Evolutionary conservation across 495 filamentous ascomycete genomes (phyloP), one percentile per base, ranked within the genome.

Genomic region (Penicillium bovifimosum): DNA sequence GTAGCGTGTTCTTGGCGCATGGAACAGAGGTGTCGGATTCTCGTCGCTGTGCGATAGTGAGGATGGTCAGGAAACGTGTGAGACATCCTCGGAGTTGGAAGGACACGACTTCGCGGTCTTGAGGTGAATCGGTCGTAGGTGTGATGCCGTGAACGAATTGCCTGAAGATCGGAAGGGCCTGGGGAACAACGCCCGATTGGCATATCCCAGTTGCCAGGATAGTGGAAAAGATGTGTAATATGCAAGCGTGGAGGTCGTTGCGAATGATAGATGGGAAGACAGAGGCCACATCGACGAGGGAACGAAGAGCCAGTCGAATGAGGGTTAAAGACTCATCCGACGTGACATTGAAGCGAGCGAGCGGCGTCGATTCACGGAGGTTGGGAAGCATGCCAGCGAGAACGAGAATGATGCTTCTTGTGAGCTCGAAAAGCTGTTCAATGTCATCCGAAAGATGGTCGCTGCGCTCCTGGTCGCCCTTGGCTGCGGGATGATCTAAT

Each of bases 221-320:
- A 5, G 88, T 96, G 36, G 86, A 86, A 65, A 97, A 97, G 20
- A 97, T 95, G 69, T 99, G 92, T 31, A 97, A 77, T 58, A 97
- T 96, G 63, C 91, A 96, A 39, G 93, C 92, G 65, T 99, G 90
- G 9, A 99, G 80, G 66, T 99, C 93, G 42, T 90, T 90, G 66
- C 91, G 90, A 71, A 99, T 99, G 56, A 99, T 88, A 0, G 87
- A 84, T 0, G 93, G 93, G 71, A 99, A 99, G 13, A 96, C 90
- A 41, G 91, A 87, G 7, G 95, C 89, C 1, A 92, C 89, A 58
- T 96, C 89, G 0, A 96, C 93, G 2, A 99, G 80, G 9, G 95
- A 87, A 56, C 89, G 84, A 14, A 99, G 77, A 3, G 90, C 81
- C 1, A 86, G 79, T 28, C 83, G 83, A 40, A 96, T 81, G n/a